These are phyloP conservation scores for Brassica rapa DNA, from an alignment of 345 rosid species.

Conservation along the genomic window DNA sequence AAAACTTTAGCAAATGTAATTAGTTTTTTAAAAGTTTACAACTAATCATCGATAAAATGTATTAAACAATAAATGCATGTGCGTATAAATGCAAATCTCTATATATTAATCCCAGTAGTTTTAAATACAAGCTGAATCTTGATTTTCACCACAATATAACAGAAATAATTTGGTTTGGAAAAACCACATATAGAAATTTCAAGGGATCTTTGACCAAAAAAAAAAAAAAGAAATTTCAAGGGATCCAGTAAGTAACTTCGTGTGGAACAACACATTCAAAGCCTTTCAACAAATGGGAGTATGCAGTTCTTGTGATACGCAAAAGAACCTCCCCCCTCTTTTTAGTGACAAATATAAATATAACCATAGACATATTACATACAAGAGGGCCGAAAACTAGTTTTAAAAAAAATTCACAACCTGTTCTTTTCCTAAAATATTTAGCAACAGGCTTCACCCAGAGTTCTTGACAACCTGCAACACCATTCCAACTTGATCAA, in stretches of 20 bases:
- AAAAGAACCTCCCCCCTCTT: neutral
- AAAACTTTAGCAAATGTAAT: too few species aligned
- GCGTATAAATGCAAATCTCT: too few species aligned
- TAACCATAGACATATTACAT: conserved; percentile 9
- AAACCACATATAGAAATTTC: neutral
- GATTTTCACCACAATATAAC: neutral
- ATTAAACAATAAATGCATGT: too few species aligned
- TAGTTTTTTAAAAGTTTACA: too few species aligned
- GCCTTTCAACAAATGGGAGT: neutral
- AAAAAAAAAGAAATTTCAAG: neutral
- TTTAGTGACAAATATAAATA: conserved; percentile 19
- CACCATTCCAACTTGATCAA: conserved; percentile 14
- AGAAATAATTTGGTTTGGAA: neutral
- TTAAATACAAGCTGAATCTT: too few species aligned
- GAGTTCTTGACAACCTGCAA: conserved; percentile 21
- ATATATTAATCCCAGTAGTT: too few species aligned
- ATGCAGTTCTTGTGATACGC: neutral
- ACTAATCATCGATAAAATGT: too few species aligned
- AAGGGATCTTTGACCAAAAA: too few species aligned
- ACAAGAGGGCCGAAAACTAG: conserved; percentile 20
- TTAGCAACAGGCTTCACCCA: conserved; percentile 37
- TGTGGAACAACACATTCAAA: neutral
- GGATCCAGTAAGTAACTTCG: neutral
- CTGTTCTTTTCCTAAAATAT: conserved; percentile 31
- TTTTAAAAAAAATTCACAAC: conserved; percentile 20